Base-by-base conservation (phyloP, 1,284 basidiomycete genomes). In the Papiliotrema fonsecae region DNA sequence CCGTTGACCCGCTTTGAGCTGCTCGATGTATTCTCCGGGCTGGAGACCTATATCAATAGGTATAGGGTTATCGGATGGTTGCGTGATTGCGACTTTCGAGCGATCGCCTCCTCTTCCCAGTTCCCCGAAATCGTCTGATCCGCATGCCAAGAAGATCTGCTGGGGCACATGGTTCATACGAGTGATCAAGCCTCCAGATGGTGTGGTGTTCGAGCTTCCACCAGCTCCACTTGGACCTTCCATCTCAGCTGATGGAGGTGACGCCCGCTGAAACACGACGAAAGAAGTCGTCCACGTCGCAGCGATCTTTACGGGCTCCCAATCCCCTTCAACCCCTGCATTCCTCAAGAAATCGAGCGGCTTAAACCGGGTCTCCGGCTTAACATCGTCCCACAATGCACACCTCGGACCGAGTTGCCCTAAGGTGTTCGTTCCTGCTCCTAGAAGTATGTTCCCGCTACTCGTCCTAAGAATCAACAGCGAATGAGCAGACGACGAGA, bases 211-310 rank as follows among this genome's bases (percentile, higher is more conserved):
- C 16, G 27, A 38, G 30, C 22, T 42, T 18, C 25, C 47, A 19
- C n/a, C 63, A 73, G 9, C 66, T 55, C 36, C 61, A 64, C 18
- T 76, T n/a, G n/a, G n/a, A 74, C 4, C 85, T 62, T 7, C 81
- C 42, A 7, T 11, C 13, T n/a, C 24, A n/a, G n/a, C n/a, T n/a
- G n/a, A n/a, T n/a, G n/a, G n/a, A n/a, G n/a, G n/a, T 4, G 1
- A 14, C 7, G 36, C 24, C 24, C 49, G 45, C 4, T 54, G 56
- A 42, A 68, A 69, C 1, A 63, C 83, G 34, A 88, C 73, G 64
- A 86, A 89, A 42, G 82, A 83, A 6, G 88, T 88, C 66, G 91
- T 86, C 88, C 89, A 93, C 24, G 82, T 79, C 1, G 84, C 80
- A 6, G 82, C 81, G 35, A 90, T 58, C 26, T 60, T 57, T 10